Base-by-base conservation (phyloP, 495 filamentous ascomycete genomes). In the Penicillium macrosclerotiorum region DNA sequence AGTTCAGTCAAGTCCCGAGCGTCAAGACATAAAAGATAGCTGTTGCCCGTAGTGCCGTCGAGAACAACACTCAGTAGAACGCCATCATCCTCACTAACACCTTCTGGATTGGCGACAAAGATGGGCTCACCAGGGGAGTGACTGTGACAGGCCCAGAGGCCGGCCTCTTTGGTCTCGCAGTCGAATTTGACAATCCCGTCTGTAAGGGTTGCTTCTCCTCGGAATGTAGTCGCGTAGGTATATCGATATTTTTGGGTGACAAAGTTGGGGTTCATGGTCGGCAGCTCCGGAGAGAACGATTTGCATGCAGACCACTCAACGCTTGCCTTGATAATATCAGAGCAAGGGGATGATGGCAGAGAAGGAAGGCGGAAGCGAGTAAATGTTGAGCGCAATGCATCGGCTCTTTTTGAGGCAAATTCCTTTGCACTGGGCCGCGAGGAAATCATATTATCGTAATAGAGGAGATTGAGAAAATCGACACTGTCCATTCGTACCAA, bases 121-220 rank as follows among this genome's bases (percentile, higher is more conserved):
- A 91, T 83, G 0, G 86, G 73, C 54, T 92, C 88, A 3, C 86
- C 82, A 0, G 88, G 84, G 0, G 78, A 85, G 37, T 90, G 85
- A 0, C 76, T 84, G 36, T 77, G 70, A 8, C 59, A 65, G 2
- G 68, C 62, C 88, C 82, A 89, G n/a, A 65, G 61, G 2, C 62
- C 31, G 1, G 65, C 52, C 33, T 71, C 65, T 20, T 73, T 62
- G 0, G 78, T 84, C 9, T 67, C 60, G 4, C 72, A 71, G 59
- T 92, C 85, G 26, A 82, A 78, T 54, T 91, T 92, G 40, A 78
- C 69, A 17, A 93, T 75, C 0, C 76, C 75, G 47, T 90, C 86
- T 5, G 83, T 59, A 20, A 89, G 67, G 0, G 82, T 80, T 8
- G 79, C 79, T 24, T 75, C 70, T 4, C 79, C 83, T 2, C 76